A percentile compares a stretch with the other conserved stretches of the same genome.
These are phyloP conservation scores for Discostella pseudostelligera DNA, from an alignment of 108 stramenopile species.

Conservation along the genomic window DNA sequence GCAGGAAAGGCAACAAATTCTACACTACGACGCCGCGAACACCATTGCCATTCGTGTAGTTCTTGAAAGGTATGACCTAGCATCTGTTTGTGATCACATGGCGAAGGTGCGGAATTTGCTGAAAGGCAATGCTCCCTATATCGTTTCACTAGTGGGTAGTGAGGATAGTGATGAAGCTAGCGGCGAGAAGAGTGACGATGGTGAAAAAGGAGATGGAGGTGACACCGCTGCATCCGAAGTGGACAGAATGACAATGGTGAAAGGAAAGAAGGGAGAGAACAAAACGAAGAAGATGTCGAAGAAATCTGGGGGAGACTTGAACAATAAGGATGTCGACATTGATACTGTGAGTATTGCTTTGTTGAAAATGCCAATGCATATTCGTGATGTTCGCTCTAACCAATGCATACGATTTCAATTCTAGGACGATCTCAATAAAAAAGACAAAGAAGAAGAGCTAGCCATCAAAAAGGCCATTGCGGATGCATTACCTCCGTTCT, in stretches of 20 bases:
- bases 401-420: not conserved
- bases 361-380: not conserved
- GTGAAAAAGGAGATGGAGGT: constrained; percentile 9
- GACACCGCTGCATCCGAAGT: constrained; percentile 13
- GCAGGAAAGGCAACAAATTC: not conserved
- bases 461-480: constrained; percentile 36
- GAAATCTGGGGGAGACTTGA: too few relatives aligned
- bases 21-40: constrained; percentile 24
- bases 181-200: constrained; percentile 1
- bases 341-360: constrained; percentile 1
- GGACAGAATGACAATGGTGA: constrained; percentile 14
- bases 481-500: constrained; percentile 9
- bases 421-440: not conserved
- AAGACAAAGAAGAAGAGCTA: constrained; percentile 19
- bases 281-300: constrained; percentile 19
- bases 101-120: constrained; percentile 54
- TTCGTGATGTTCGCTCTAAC: too few relatives aligned
- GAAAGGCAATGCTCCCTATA: constrained; percentile 72
- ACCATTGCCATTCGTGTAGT: constrained; percentile 73
- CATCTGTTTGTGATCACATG: constrained; percentile 70
- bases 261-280: constrained; percentile 19
- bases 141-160: constrained; percentile 41
- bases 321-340: not conserved
- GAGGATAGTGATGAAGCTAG: constrained; percentile 2
- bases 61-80: constrained; percentile 69